Conservation (phyloP, 129 eudicot genomes). For the Smallanthus sonchifolius region DNA sequence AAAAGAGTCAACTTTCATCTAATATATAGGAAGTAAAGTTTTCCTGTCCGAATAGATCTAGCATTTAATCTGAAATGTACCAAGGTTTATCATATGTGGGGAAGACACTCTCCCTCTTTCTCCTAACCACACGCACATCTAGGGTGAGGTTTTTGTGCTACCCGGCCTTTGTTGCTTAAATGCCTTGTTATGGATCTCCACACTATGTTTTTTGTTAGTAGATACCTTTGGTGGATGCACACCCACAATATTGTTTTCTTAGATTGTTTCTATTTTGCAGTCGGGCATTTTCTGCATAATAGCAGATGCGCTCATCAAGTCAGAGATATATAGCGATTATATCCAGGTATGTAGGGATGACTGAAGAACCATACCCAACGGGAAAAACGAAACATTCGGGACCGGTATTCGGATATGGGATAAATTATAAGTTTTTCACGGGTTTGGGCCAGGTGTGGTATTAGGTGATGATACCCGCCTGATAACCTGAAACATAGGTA, state of each 20-base stretch:
- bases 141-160: background rate
- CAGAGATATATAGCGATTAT: constrained; percentile 73
- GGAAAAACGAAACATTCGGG: background rate
- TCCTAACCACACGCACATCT: background rate
- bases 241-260: background rate
- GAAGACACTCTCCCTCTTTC: background rate
- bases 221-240: background rate
- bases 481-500: background rate
- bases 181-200: background rate
- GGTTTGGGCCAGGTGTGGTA: background rate
- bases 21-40: background rate
- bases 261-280: constrained; percentile 41
- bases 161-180: background rate
- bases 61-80: background rate
- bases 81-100: background rate
- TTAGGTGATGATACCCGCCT: background rate
- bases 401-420: background rate
- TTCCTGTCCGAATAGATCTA: background rate
- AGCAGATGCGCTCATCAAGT: constrained; percentile 68
- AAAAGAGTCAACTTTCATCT: background rate
- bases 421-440: background rate
- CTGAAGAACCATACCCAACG: background rate
- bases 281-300: constrained; percentile 66
- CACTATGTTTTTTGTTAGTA: background rate
- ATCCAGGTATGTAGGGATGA: constrained; percentile 43